Evolutionary conservation across 352 stramenopile species (phyloP).

Genomic region (Chrysophaeum taylorii): DNA sequence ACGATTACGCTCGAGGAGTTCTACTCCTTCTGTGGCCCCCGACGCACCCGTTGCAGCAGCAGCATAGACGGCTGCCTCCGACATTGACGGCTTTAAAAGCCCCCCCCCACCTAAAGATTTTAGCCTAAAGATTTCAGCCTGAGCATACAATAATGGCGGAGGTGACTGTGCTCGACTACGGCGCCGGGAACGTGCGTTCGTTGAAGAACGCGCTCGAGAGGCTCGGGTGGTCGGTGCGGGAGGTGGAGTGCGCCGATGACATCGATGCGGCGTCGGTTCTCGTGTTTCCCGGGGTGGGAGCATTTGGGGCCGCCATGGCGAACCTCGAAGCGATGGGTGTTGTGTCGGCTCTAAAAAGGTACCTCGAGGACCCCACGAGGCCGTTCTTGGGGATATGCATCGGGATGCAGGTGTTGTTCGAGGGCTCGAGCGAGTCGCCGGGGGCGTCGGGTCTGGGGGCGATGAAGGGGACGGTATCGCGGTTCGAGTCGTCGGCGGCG

Average conservation of each 20-base stretch:
- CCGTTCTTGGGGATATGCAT: slow-evolving; percentile 95
- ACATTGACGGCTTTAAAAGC: no score
- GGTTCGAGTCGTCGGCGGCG: slow-evolving; percentile 56
- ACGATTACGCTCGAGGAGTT: no score
- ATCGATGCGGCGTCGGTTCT: slow-evolving; percentile 70
- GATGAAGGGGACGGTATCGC: slow-evolving; percentile 75
- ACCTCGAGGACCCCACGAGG: slow-evolving; percentile 51
- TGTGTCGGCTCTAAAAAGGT: slow-evolving; percentile 68
- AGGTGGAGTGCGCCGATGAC: slow-evolving; percentile 72
- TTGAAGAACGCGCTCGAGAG: slow-evolving; percentile 84
- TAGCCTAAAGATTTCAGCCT: no score
- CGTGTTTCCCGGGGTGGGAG: slow-evolving; percentile 64
- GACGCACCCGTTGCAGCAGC: no score
- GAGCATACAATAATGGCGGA: slow-evolving; percentile 31
- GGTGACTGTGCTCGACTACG: slow-evolving; percentile 89
- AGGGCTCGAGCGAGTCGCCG: slow-evolving; percentile 80
- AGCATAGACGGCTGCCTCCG: no score
- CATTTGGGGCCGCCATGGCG: slow-evolving; percentile 59
- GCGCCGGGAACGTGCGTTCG: slow-evolving; percentile 94
- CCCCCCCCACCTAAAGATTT: no score
- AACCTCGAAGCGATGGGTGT: slow-evolving; percentile 76
- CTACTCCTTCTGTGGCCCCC: no score
- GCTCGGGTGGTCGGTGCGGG: slow-evolving; percentile 69
- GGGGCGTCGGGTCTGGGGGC: slow-evolving; percentile 72
- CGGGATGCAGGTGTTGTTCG: slow-evolving; percentile 96